phyloP scores from a whole-genome alignment of 345 rosid genomes.

The Nasturtium officinale region DNA sequence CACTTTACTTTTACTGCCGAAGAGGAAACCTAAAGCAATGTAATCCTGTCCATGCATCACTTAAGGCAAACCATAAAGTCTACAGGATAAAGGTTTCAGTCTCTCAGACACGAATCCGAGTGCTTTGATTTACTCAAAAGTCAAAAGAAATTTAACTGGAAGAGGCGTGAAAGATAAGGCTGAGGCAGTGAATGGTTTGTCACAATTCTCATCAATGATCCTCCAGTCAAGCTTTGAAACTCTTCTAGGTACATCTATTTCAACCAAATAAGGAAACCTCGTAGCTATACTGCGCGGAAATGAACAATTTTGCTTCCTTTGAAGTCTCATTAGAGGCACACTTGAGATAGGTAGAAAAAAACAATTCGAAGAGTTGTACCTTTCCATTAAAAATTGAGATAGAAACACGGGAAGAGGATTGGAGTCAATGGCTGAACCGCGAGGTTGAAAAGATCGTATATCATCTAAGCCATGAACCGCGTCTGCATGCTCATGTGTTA shows the following conservation, averaged over 20 bases:
- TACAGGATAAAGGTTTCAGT: background rate
- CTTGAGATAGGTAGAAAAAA: background rate
- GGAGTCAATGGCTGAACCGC: constrained; percentile 67
- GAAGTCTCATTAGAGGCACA: background rate
- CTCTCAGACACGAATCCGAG: background rate
- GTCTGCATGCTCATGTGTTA: constrained; percentile 99
- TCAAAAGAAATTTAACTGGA: constrained; percentile 58
- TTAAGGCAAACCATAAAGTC: constrained; percentile 47
- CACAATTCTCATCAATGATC: constrained; percentile 70
- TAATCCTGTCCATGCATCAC: constrained; percentile 99
- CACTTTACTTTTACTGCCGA: constrained; percentile 73
- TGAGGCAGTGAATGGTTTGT: constrained; percentile 78
- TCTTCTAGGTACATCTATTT: constrained; percentile 76
- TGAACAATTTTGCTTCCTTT: background rate
- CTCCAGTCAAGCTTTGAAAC: constrained; percentile 87
- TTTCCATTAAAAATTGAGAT: constrained; percentile 70
- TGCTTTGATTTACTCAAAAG: constrained; percentile 18
- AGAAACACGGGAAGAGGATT: constrained; percentile 72
- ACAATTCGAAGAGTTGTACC: constrained; percentile 45
- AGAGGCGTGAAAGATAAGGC: constrained; percentile 77
- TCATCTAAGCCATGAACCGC: constrained; percentile 96
- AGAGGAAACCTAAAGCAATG: constrained; percentile 82
- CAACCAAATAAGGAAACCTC: constrained; percentile 80
- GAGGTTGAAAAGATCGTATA: constrained; percentile 77
- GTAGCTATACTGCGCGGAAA: constrained; percentile 52